A percentile compares a stretch with the other conserved stretches of the same genome.
These are phyloP conservation scores for Aureobasidium pullulans DNA, from an alignment of 2,329 filamentous ascomycete genomes.

Conservation along the genomic window DNA sequence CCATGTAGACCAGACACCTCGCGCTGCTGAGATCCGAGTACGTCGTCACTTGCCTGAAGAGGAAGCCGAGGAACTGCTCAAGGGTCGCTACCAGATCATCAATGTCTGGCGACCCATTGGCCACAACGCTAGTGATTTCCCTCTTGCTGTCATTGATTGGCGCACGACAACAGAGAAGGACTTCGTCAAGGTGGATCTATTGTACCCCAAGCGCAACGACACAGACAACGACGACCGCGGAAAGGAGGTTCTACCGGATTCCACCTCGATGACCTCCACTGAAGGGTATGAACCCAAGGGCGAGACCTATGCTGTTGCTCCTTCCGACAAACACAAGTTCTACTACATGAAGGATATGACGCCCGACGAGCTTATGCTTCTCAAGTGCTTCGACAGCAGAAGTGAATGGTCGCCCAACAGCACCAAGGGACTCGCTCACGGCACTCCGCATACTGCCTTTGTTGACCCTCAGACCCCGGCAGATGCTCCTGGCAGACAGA, in stretches of 20 bases:
- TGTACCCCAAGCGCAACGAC: conserved; percentile 48
- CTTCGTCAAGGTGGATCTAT: conserved; percentile 53
- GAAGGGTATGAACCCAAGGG: conserved; percentile 57
- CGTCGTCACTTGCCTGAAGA: conserved; percentile 50
- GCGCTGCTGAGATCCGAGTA: conserved; percentile 54
- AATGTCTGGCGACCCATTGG: conserved; percentile 66
- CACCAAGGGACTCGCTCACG: conserved; percentile 32
- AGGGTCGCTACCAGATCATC: conserved; percentile 57
- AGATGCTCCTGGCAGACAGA: conserved; percentile 68
- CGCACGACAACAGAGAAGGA: conserved; percentile 50
- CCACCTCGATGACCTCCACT: conserved; percentile 38
- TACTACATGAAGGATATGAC: conserved; percentile 64
- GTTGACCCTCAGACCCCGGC: conserved; percentile 62
- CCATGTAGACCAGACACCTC: conserved; percentile 64
- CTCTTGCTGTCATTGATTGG: conserved; percentile 62
- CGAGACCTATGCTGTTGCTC: conserved; percentile 54
- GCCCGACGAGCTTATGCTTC: conserved; percentile 45
- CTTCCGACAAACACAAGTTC: conserved; percentile 53
- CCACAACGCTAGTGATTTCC: conserved; percentile 56
- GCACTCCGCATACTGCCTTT: conserved; percentile 70
- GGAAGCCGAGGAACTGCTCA: conserved; percentile 51
- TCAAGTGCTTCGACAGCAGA: conserved; percentile 44
- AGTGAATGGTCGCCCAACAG: conserved; percentile 35
- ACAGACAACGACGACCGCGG: conserved; percentile 44
- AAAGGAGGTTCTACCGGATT: conserved; percentile 50